Conservation (phyloP, 192 early-diverging fungal genomes). For the Pilaira anomala region DNA sequence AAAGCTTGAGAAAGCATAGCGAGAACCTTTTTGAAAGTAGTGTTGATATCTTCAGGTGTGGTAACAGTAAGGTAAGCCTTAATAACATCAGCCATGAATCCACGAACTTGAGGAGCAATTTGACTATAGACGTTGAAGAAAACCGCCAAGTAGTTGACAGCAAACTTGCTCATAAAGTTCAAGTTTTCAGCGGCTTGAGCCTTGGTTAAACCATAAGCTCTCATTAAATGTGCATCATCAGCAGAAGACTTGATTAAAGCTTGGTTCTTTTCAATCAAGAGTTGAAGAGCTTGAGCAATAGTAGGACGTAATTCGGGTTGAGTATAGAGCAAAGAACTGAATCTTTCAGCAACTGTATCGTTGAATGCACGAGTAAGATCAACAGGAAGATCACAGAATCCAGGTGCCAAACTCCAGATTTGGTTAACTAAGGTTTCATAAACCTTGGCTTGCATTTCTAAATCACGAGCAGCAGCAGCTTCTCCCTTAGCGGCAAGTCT, state of each 20-base stretch:
- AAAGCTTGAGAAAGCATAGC: slow-evolving; percentile 56
- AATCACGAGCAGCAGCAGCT: slow-evolving; percentile 50
- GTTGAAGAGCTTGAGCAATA: slow-evolving; percentile 71
- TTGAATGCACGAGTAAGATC: slow-evolving; percentile 67
- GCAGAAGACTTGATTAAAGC: slow-evolving; percentile 39
- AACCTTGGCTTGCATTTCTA: slow-evolving; percentile 79
- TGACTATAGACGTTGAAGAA: slow-evolving; percentile 79
- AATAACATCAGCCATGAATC: slow-evolving; percentile 67
- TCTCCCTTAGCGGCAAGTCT: slow-evolving; percentile 63
- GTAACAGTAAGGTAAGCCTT: slow-evolving; percentile 65
- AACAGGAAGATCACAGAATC: slow-evolving; percentile 79
- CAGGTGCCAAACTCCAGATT: slow-evolving; percentile 83
- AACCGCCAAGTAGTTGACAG: slow-evolving; percentile 68
- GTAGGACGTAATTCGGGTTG: slow-evolving; percentile 73
- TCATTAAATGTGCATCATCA: slow-evolving; percentile 41
- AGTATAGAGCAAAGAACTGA: slow-evolving; percentile 74
- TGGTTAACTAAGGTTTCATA: slow-evolving; percentile 87
- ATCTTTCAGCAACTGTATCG: slow-evolving; percentile 62
- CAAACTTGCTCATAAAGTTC: slow-evolving; percentile 58
- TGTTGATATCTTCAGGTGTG: slow-evolving; percentile 53
- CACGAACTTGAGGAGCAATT: slow-evolving; percentile 58
- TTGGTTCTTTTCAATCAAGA: slow-evolving; percentile 56
- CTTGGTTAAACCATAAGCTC: slow-evolving; percentile 45
- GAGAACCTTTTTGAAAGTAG: slow-evolving; percentile 62
- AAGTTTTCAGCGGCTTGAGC: slow-evolving; percentile 57